Conservation (phyloP, 495 filamentous ascomycete genomes). For the Tuber aestivum region DNA sequence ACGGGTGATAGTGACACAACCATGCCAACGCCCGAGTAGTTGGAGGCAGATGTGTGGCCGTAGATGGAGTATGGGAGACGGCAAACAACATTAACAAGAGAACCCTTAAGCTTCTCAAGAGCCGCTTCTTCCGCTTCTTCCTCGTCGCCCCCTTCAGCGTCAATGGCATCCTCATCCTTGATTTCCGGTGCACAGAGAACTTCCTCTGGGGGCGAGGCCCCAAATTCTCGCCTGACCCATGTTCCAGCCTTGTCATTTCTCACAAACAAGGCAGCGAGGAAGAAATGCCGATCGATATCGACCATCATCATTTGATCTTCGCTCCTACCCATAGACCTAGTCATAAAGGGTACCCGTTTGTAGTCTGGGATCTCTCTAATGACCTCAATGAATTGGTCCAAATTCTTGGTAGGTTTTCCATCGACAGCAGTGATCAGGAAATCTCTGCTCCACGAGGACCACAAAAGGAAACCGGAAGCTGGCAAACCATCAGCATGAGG, state of each 20-base stretch:
- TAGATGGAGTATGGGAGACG: conserved; percentile 42
- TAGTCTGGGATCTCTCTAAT: conserved; percentile 39
- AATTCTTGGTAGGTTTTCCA: conserved; percentile 40
- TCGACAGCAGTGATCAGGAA: conserved; percentile 41
- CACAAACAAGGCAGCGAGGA: conserved; percentile 41
- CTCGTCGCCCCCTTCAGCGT: conserved; percentile 35
- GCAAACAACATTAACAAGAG: conserved; percentile 41
- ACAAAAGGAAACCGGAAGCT: conserved; percentile 42
- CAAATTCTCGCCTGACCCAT: conserved; percentile 40
- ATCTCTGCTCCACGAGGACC: conserved; percentile 42
- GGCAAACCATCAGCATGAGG: conserved; percentile 14
- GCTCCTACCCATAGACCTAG: conserved; percentile 36
- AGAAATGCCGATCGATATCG: conserved; percentile 43
- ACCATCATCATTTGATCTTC: conserved; percentile 43
- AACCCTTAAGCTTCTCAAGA: conserved; percentile 36
- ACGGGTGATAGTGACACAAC: conserved; percentile 40
- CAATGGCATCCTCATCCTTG: conserved; percentile 15
- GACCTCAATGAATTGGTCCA: conserved; percentile 42
- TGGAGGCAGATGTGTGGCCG: conserved; percentile 41
- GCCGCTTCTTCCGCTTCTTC: conserved; percentile 39
- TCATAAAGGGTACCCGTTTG: conserved; percentile 41
- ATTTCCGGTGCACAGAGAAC: neutral
- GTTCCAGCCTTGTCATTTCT: conserved; percentile 34
- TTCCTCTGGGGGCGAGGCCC: conserved; percentile 26
- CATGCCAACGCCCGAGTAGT: conserved; percentile 42